Percentiles rank a stretch among this genome's conserved stretches.
phyloP scores from a whole-genome alignment of 1,284 basidiomycete species.

The Cutaneotrichosporon mucoides region DNA sequence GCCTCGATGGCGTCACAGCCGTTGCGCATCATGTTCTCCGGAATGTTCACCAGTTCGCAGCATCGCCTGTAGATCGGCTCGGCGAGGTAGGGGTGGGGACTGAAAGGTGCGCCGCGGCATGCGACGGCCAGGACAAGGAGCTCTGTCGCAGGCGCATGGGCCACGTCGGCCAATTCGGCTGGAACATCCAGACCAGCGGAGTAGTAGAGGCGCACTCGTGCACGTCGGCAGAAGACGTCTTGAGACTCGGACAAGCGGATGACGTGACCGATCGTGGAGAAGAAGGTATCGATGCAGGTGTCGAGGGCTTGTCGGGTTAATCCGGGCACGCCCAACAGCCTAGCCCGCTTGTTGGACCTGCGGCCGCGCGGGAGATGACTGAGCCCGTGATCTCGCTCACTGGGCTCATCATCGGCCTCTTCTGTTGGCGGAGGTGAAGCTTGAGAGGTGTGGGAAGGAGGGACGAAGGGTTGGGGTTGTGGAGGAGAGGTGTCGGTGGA shows the following conservation, averaged over 20 bases:
- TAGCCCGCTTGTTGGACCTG: background rate
- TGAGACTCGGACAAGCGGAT: conserved; percentile 1
- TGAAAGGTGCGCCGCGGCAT: conserved; percentile 9
- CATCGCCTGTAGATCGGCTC: conserved; percentile 4
- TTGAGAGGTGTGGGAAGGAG: too few species aligned
- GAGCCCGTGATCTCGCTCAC: background rate
- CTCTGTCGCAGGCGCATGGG: conserved; percentile 4
- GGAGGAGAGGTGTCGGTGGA: background rate
- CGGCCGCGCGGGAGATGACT: background rate
- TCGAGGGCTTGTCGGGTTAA: conserved; percentile 9
- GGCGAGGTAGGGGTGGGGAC: background rate
- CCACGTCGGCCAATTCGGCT: conserved; percentile 7
- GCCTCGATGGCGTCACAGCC: conserved; percentile 9
- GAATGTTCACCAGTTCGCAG: background rate
- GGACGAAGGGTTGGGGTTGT: background rate
- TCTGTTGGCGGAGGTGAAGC: background rate
- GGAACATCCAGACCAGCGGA: conserved; percentile 7
- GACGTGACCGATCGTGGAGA: conserved; percentile 8
- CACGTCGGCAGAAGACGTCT: conserved; percentile 1
- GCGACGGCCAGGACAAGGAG: conserved; percentile 11
- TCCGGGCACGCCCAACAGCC: conserved; percentile 9
- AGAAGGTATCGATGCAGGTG: conserved; percentile 9
- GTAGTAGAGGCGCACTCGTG: conserved; percentile 8
- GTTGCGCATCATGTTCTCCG: background rate
- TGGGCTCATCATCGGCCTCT: background rate